Percentiles rank a stretch among this genome's conserved stretches.
These are phyloP conservation scores for Sphagnum fallax DNA, from an alignment of 228 moss, liverwort and hornwort species.

Conservation along the genomic window DNA sequence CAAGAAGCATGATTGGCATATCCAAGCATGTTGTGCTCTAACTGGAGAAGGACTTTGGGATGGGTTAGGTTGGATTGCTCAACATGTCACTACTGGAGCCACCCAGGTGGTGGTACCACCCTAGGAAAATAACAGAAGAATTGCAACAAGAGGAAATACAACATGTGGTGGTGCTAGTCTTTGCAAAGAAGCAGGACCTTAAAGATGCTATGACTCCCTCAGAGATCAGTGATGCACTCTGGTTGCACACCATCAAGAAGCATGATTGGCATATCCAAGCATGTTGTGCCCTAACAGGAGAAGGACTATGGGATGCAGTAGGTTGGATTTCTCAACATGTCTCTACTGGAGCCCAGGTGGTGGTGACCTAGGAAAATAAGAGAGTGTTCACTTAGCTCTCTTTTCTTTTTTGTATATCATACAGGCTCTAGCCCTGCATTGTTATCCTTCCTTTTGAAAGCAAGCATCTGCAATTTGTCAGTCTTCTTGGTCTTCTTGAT, in stretches of 20 bases:
- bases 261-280: conserved; percentile 88
- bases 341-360: conserved; percentile 1
- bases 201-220: conserved; percentile 82
- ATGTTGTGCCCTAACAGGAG: conserved; percentile 77
- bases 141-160: conserved; percentile 70
- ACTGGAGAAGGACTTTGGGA: conserved; percentile 83
- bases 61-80: conserved; percentile 61
- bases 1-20: conserved; percentile 82
- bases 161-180: conserved; percentile 65
- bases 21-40: conserved; percentile 77
- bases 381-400: too few relatives aligned
- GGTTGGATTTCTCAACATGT: conserved; percentile 55
- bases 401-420: too few relatives aligned
- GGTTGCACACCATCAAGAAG: conserved; percentile 65
- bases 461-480: too few relatives aligned
- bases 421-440: too few relatives aligned
- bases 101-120: too few relatives aligned
- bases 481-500: too few relatives aligned
- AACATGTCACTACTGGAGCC: conserved; percentile 22
- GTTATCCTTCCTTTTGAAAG: too few relatives aligned
- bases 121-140: too few relatives aligned
- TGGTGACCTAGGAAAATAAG: too few relatives aligned
- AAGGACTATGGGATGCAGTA: conserved; percentile 74
- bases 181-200: conserved; percentile 75
- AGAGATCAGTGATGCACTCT: conserved; percentile 73